Percentiles rank a stretch among this genome's conserved stretches.
These are phyloP conservation scores for Trichoderma pleuroti DNA, from an alignment of 2,329 filamentous ascomycete species.

Conservation along the genomic window DNA sequence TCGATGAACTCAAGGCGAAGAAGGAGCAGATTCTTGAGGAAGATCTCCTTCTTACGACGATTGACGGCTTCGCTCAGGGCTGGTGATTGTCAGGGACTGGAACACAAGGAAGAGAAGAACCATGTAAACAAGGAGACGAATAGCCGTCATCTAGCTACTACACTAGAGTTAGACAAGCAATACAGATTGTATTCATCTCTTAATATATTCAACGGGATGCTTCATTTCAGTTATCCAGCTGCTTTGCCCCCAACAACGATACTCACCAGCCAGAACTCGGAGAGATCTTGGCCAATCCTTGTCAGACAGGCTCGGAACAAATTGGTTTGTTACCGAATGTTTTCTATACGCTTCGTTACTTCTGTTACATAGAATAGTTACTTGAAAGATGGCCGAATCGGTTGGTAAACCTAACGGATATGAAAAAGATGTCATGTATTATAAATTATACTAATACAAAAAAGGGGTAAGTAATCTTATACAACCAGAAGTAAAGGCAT, in stretches of 20 bases:
- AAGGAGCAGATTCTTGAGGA: neutral
- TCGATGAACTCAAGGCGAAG: neutral
- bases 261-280: no score
- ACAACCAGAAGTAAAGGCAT: constrained; percentile 5
- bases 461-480: constrained; percentile 19
- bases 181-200: neutral
- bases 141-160: neutral
- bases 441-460: neutral
- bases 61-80: neutral
- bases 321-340: no score
- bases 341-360: no score
- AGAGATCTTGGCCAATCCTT: no score
- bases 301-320: no score
- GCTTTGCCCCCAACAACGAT: no score
- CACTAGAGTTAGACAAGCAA: neutral
- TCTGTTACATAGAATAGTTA: no score
- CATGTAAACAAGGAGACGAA: neutral
- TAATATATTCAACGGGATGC: neutral
- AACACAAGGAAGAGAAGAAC: neutral
- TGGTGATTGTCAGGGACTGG: neutral
- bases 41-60: neutral
- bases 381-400: neutral
- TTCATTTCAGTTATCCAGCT: no score
- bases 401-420: neutral
- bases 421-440: neutral